Evolutionary conservation across 768 basidiomycete species (phyloP), one percentile per base, ranked within the genome.

Genomic region (Termitomyces bulborhizus): DNA sequence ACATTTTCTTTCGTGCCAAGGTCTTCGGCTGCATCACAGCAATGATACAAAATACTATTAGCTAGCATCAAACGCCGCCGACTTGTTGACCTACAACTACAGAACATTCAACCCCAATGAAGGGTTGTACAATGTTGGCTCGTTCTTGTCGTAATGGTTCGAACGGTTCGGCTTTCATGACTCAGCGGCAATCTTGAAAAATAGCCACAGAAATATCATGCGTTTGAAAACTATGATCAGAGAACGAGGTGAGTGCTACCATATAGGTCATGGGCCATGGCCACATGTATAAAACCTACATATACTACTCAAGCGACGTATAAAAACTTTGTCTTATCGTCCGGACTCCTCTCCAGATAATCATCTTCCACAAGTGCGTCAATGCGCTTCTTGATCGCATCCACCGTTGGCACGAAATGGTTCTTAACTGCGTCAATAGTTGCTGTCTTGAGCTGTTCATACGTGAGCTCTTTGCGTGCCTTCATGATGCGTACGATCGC

Each of bases 401-500:
- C 78, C 26, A 96, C 87, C 57, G 87, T 84, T 44, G 95, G 95
- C 53, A 83, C 79, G 69, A 98, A 98, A 63, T 95, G 88, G 40
- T 75, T 84, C 70, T 87, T 89, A 46, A 98, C 91, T 24, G 93
- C 87, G 18, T 90, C 86, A 55, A 97, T 84, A 9, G 91, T 90
- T 59, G 85, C 85, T 48, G 83, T 81, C 70, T 91, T 87, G 63
- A 98, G 78, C 60, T 87, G 78, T 62, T 89, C 84, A 63, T 92
- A 84, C 26, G 73, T 76, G 70, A 96, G 75, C 70, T 89, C 88
- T 73, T 96, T 98, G 62, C 83, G 82, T 2, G 84, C 85, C 68
- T 98, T 98, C 93, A 98, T 95, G 64, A 96, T 84, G 6, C 97
- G 86, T 34, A 99, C 96, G 62, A 99, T 95, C 21, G 95, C 95